Evolutionary conservation across 768 basidiomycete species (phyloP).

Genomic region (Zangia roseola): DNA sequence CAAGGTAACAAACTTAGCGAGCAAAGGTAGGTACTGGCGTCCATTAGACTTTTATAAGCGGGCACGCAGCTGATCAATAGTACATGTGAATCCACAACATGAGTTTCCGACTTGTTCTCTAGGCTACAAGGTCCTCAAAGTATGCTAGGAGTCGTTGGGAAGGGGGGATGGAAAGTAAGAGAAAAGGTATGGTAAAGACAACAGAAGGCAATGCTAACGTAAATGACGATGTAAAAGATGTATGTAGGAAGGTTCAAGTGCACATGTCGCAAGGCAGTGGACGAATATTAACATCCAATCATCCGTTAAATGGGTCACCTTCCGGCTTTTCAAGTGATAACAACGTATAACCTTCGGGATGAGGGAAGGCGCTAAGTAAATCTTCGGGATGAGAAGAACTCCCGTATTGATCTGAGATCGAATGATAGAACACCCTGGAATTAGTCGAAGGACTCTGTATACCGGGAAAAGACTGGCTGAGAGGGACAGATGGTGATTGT

Average conservation of each 20-base stretch:
- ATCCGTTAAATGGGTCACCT: neutral
- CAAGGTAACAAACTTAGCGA: no score
- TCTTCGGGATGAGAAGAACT: conserved; percentile 1
- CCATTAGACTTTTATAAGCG: no score
- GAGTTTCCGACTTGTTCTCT: no score
- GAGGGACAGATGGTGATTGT: conserved; percentile 2
- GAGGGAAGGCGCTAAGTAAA: neutral
- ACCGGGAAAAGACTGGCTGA: neutral
- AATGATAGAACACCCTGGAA: neutral
- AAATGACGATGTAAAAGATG: neutral
- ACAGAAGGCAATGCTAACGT: neutral
- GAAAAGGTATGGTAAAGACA: neutral
- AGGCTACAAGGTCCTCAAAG: neutral
- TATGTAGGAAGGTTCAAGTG: neutral
- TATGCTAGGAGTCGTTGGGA: neutral
- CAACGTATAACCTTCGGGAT: conserved; percentile 3
- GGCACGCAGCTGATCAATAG: no score
- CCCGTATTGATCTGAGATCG: conserved; percentile 2
- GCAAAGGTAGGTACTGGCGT: no score
- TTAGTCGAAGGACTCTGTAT: neutral
- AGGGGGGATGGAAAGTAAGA: neutral
- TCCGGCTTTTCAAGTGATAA: conserved; percentile 4
- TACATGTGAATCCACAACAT: neutral
- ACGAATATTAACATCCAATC: conserved; percentile 1
- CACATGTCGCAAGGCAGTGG: neutral